These are phyloP conservation scores for Allomyces macrogynus DNA, from an alignment of 192 early-diverging fungal genomes.

Conservation along the genomic window DNA sequence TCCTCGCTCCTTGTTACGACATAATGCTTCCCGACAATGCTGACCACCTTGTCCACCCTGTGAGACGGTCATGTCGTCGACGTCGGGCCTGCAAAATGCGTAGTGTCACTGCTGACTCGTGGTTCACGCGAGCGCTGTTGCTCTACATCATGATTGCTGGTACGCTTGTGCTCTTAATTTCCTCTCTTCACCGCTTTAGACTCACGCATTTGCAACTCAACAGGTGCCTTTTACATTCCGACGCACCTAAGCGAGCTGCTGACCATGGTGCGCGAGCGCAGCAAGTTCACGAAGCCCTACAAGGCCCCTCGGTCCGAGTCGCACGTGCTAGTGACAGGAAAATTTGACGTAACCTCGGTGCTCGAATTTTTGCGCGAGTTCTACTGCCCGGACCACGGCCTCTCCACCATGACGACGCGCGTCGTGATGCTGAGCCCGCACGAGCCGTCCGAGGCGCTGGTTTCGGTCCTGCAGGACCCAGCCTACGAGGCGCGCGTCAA, in stretches of 20 bases:
- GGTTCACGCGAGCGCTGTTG: conserved; percentile 29
- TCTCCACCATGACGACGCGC: conserved; percentile 35
- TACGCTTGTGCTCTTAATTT: too few species aligned
- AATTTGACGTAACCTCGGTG: conserved; percentile 27
- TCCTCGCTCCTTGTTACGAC: conserved; percentile 6
- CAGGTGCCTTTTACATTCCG: conserved; percentile 41
- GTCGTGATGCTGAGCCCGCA: conserved; percentile 44
- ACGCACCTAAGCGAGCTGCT: conserved; percentile 41
- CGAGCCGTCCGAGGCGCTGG: conserved; percentile 30
- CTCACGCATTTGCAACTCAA: too few species aligned
- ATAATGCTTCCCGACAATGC: conserved; percentile 3
- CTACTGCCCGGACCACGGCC: conserved; percentile 57
- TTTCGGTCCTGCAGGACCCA: conserved; percentile 39
- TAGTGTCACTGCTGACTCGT: conserved; percentile 37
- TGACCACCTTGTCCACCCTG: not conserved
- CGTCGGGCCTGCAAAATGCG: conserved; percentile 38
- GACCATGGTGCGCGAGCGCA: conserved; percentile 29
- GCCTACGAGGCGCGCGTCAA: conserved; percentile 41
- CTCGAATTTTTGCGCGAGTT: conserved; percentile 57
- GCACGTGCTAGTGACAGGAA: conserved; percentile 48
- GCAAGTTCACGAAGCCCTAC: conserved; percentile 33
- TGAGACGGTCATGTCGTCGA: conserved; percentile 14
- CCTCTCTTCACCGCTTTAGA: too few species aligned
- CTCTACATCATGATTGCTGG: conserved; percentile 49
- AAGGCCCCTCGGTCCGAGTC: conserved; percentile 21